phyloP scores from a whole-genome alignment of 2,329 filamentous ascomycete species.

The Didymella glomerata region DNA sequence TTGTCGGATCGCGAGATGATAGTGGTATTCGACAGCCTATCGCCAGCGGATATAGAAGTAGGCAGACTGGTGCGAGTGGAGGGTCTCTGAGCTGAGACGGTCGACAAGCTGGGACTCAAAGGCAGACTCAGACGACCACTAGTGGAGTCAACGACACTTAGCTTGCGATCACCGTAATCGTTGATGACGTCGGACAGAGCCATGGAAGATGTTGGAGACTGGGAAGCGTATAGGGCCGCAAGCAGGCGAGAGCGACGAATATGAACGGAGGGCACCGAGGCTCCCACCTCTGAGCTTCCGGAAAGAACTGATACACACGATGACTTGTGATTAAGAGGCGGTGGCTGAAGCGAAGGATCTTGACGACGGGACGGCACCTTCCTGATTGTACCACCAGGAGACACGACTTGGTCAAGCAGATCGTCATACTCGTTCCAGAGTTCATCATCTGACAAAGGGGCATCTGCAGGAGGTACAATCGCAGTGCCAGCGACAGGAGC shows the following conservation, averaged over 20 bases:
- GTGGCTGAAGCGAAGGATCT: constrained; percentile 43
- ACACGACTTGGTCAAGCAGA: constrained; percentile 75
- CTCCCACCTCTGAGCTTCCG: constrained; percentile 33
- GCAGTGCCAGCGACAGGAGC: constrained; percentile 67
- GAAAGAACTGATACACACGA: constrained; percentile 43
- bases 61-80: constrained; percentile 49
- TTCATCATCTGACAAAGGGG: constrained; percentile 79
- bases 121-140: constrained; percentile 51
- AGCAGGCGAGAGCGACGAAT: constrained; percentile 61
- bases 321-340: constrained; percentile 38
- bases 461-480: constrained; percentile 68
- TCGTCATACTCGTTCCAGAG: constrained; percentile 96
- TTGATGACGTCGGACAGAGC: constrained; percentile 64
- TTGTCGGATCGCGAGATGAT: constrained; percentile 45
- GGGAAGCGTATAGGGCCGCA: constrained; percentile 59
- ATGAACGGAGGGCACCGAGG: constrained; percentile 50
- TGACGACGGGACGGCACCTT: constrained; percentile 24
- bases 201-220: constrained; percentile 60
- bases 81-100: constrained; percentile 37
- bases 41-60: constrained; percentile 37
- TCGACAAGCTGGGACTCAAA: constrained; percentile 44
- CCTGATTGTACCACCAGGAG: constrained; percentile 31
- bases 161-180: constrained; percentile 57
- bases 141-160: constrained; percentile 49
- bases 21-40: constrained; percentile 46